Base-by-base conservation (phyloP, 2,329 filamentous ascomycete species). In the Parasarocladium wereldwijsianum region DNA sequence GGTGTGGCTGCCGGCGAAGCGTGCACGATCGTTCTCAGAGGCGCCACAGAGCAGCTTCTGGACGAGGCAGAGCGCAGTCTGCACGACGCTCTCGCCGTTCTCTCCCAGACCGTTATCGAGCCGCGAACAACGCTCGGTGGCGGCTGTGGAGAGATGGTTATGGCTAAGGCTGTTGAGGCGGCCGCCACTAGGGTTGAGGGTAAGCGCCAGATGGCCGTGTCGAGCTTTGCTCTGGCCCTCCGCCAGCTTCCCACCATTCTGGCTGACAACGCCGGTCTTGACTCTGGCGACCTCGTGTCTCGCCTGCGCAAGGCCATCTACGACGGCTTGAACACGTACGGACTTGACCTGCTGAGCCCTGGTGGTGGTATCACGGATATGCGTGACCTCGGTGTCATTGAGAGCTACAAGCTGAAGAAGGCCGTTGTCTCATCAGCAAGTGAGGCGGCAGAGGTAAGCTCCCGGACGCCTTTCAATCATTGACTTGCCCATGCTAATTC, bases 351-450 rank as follows among this genome's bases (percentile, higher is more conserved):
- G 38, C 65, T 80, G 58, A 84, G 78, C 2, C 86, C 87, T 3
- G 87, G 90, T 23, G 90, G 90, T 35, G 86, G 85, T 25, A 84
- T 98, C 46, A 70, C 83, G 9, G 90, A 98, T 49, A 98, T 98
- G 90, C 72, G 87, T 32, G 84, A 98, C 45, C 53, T 93, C 27
- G 90, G 90, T 25, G 86, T 98, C 17, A 79, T 98, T 42, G 90
- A 98, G 62, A 93, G 84, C 55, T 96, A 94, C 67, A 98, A 98
- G 68, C 62, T 98, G 52, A 98, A 98, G 72, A 79, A 75, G 52
- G 90, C 90, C n/a, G 90, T 98, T 32, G 90, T 98, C 30, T 92
- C 81, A 31, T 93, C 85, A 37, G 90, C 90, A 14, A 92, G 84
- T 34, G 90, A 98, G 60, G 90, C 90, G 38, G 86, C 90, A 40